A percentile compares a stretch with the other conserved stretches of the same genome.
Evolutionary conservation across 2,329 filamentous ascomycete species (phyloP).

Genomic region (Aspergillus sp.): DNA sequence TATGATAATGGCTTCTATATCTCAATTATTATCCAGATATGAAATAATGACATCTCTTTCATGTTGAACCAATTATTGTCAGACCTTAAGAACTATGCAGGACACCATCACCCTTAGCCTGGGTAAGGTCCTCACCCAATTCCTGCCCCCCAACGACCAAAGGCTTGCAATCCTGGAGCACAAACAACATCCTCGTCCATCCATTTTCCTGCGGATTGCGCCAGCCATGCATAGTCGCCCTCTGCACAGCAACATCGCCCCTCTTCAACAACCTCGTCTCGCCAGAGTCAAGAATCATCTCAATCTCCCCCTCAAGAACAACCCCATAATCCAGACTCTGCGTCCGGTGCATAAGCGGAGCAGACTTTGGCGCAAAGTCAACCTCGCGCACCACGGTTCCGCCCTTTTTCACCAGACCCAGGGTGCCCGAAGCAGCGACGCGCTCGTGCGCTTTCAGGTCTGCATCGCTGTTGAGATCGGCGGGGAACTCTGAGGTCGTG

Average conservation of each 20-base stretch:
- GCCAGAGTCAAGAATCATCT: slow-evolving; percentile 54
- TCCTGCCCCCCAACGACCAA: slow-evolving; percentile 21
- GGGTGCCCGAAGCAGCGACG: slow-evolving; percentile 21
- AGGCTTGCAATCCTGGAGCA: slow-evolving; percentile 29
- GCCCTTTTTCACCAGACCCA: slow-evolving; percentile 38
- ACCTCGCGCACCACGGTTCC: slow-evolving; percentile 50
- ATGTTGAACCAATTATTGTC: too few relatives aligned
- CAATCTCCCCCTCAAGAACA: slow-evolving; percentile 55
- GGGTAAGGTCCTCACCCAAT: slow-evolving; percentile 28
- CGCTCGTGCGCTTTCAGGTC: slow-evolving; percentile 36
- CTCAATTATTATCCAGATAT: too few relatives aligned
- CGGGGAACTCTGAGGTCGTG: slow-evolving; percentile 39
- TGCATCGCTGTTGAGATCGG: slow-evolving; percentile 34
- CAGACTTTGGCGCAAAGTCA: slow-evolving; percentile 48
- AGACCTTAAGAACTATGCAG: neutral
- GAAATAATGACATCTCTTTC: too few relatives aligned
- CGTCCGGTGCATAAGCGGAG: slow-evolving; percentile 53
- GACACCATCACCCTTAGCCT: slow-evolving; percentile 2
- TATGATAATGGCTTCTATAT: neutral
- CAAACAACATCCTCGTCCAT: slow-evolving; percentile 50
- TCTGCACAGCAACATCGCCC: slow-evolving; percentile 58
- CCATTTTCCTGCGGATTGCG: slow-evolving; percentile 48
- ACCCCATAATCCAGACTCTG: slow-evolving; percentile 57
- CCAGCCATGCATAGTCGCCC: slow-evolving; percentile 58
- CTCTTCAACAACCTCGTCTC: slow-evolving; percentile 47